phyloP scores from a whole-genome alignment of 352 stramenopile species.

The Pythium folliculosum region DNA sequence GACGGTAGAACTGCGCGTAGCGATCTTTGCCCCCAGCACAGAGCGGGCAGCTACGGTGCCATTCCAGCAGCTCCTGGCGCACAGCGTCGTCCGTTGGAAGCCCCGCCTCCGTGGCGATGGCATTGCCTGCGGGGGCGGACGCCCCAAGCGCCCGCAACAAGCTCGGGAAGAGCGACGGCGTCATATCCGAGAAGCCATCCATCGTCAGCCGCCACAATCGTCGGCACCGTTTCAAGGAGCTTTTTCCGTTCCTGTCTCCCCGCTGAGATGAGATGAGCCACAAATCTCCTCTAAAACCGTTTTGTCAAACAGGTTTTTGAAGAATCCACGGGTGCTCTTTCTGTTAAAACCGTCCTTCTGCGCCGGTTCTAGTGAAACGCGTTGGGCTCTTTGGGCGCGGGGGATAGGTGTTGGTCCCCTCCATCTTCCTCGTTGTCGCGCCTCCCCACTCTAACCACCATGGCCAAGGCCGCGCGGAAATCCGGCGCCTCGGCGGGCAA shows the following conservation, averaged over 20 bases:
- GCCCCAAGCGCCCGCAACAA: neutral
- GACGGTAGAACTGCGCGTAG: constrained; percentile 16
- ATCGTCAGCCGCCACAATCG: neutral
- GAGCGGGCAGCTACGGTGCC: constrained; percentile 6
- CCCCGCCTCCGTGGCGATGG: neutral
- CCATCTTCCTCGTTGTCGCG: neutral
- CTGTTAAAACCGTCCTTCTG: neutral
- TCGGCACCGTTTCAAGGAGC: neutral
- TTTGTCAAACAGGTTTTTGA: constrained; percentile 14
- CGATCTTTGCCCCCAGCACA: neutral
- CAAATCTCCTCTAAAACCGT: neutral
- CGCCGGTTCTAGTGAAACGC: neutral
- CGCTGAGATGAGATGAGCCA: neutral
- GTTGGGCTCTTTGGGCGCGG: neutral
- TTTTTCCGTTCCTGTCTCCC: neutral
- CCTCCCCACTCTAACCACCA: neutral
- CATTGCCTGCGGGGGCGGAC: too few species aligned
- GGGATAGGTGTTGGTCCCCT: neutral
- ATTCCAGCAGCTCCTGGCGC: constrained; percentile 11
- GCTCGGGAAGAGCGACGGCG: constrained; percentile 17
- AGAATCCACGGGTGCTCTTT: neutral
- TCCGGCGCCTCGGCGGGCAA: constrained; percentile 1
- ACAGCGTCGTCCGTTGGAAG: neutral
- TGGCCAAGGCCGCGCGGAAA: constrained; percentile 26
- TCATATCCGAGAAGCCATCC: neutral